phyloP scores from a whole-genome alignment of 305 asterid genomes.

The Fraxinus nigra region DNA sequence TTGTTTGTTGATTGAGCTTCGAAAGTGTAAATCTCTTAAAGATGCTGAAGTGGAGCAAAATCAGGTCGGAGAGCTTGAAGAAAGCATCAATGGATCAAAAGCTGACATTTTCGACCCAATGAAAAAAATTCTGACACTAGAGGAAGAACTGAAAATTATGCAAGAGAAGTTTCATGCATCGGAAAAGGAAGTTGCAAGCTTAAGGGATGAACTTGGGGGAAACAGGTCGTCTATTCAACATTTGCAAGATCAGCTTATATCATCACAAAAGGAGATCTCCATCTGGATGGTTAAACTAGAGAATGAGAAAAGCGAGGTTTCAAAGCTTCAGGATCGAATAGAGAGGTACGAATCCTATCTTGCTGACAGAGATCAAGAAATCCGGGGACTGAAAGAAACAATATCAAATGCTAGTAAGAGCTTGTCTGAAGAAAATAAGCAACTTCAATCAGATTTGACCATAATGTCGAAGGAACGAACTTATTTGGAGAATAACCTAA shows the following conservation, averaged over 20 bases:
- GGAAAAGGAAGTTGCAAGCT: constrained; percentile 46
- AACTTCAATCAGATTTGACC: constrained; percentile 56
- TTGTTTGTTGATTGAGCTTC: constrained; percentile 46
- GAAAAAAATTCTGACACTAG: constrained; percentile 42
- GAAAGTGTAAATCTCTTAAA: constrained; percentile 34
- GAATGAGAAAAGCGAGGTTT: constrained; percentile 60
- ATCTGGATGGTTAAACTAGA: constrained; percentile 55
- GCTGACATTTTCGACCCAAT: constrained; percentile 28
- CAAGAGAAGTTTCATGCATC: constrained; percentile 51
- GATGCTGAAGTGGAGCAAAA: constrained; percentile 18
- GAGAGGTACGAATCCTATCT: constrained; percentile 58
- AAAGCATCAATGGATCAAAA: constrained; percentile 22
- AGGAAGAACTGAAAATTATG: constrained; percentile 58
- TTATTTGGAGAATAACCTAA: constrained; percentile 60
- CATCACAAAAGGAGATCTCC: constrained; percentile 51
- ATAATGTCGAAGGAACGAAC: constrained; percentile 41
- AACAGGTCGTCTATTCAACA: constrained; percentile 39
- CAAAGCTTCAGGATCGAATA: constrained; percentile 67
- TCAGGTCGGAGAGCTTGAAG: constrained; percentile 27
- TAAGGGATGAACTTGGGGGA: constrained; percentile 45
- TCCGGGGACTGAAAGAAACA: constrained; percentile 61
- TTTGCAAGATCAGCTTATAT: constrained; percentile 54
- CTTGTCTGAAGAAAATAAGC: constrained; percentile 68
- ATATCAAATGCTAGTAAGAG: constrained; percentile 69
- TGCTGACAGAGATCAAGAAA: constrained; percentile 79